Conservation (phyloP, 1,284 basidiomycete species). For the Cystobasidium sp. region DNA sequence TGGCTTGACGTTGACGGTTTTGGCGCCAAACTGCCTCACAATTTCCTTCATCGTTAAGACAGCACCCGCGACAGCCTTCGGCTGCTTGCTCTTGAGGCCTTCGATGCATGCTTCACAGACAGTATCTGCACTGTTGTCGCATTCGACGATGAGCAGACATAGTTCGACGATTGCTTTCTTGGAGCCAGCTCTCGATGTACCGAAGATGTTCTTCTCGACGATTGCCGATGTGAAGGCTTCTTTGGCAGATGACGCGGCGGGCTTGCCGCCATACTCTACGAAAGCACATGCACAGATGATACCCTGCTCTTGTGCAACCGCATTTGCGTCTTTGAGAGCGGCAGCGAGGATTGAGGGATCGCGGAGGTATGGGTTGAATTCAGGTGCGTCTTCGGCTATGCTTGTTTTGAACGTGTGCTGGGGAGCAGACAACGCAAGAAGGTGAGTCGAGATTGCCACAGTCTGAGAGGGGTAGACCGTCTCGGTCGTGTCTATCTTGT, state of each 20-base stretch:
- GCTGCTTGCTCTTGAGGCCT: conserved; percentile 88
- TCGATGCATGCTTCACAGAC: conserved; percentile 81
- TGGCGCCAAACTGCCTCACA: conserved; percentile 76
- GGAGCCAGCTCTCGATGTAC: conserved; percentile 88
- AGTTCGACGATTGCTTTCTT: conserved; percentile 86
- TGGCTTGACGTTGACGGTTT: conserved; percentile 72
- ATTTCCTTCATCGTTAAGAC: conserved; percentile 81
- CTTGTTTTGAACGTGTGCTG: conserved; percentile 73
- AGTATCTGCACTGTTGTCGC: conserved; percentile 77
- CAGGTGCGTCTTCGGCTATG: conserved; percentile 88
- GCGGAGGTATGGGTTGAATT: conserved; percentile 81
- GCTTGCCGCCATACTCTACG: conserved; percentile 89
- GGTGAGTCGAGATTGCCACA: conserved; percentile 47
- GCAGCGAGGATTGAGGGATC: conserved; percentile 80
- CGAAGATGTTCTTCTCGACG: conserved; percentile 89
- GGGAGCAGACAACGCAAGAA: background rate
- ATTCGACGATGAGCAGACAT: conserved; percentile 86
- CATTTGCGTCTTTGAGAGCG: conserved; percentile 88
- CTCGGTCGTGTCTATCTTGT: background rate
- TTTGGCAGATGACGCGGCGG: conserved; percentile 65
- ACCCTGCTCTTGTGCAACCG: conserved; percentile 97
- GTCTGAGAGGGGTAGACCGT: conserved; percentile 33
- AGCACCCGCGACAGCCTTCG: conserved; percentile 85
- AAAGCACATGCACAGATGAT: conserved; percentile 82
- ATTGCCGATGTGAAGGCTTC: conserved; percentile 83